Percentiles rank a stretch among this genome's conserved stretches.
Evolutionary conservation across 2,329 filamentous ascomycete genomes (phyloP).

Genomic region (Ophiostoma novo-ulmi): DNA sequence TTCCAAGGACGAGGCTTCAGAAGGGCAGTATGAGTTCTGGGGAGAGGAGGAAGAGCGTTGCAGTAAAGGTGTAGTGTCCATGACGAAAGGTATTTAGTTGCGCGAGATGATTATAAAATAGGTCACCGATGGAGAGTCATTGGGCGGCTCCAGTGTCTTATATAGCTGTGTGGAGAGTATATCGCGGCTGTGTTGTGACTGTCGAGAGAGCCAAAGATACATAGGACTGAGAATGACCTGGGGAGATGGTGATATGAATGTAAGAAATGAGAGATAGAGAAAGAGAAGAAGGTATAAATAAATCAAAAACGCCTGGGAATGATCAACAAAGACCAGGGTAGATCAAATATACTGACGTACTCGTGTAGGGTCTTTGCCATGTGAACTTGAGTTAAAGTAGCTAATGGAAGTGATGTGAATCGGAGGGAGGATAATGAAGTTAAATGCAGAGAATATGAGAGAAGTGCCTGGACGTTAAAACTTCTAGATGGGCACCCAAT

Average conservation of each 20-base stretch:
- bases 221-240: neutral
- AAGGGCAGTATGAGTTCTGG: constrained; percentile 43
- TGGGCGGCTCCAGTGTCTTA: constrained; percentile 2
- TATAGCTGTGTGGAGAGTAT: constrained; percentile 10
- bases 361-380: neutral
- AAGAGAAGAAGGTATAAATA: neutral
- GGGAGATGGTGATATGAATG: neutral
- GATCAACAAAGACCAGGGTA: neutral
- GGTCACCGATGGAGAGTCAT: constrained; percentile 5
- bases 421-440: neutral
- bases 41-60: constrained; percentile 43
- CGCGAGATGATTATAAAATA: neutral
- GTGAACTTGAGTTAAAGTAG: neutral
- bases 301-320: neutral
- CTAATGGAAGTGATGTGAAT: neutral
- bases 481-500: neutral
- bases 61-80: constrained; percentile 49
- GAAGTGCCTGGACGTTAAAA: neutral
- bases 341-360: neutral
- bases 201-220: neutral
- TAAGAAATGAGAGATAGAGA: neutral
- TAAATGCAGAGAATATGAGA: neutral
- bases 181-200: constrained; percentile 12
- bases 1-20: constrained; percentile 40
- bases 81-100: constrained; percentile 30